Base-by-base conservation (phyloP, 257 asterid genomes). In the Solanum etuberosum region DNA sequence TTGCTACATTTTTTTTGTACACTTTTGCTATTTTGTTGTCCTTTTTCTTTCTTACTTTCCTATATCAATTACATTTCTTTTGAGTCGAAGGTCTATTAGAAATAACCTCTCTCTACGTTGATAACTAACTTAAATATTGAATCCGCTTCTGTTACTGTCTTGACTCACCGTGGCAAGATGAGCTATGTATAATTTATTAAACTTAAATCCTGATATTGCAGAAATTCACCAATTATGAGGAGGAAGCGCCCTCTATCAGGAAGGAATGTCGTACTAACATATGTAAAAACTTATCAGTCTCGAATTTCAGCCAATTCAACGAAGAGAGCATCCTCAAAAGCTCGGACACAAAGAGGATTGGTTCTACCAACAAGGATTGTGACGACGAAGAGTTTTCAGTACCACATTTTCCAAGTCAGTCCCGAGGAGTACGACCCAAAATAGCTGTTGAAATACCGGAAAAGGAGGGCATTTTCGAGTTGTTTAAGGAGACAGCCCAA, bases 391-490 rank as follows among this genome's bases (percentile, higher is more conserved):
- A 31, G 3, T 68, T 31, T 15, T 4, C 42, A 70, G 14, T 8
- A 16, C 77, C 42, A 70, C 42, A 70, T 70, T 31, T 70, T 32
- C 48, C 37, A 77, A 42, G n/a, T 2, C 13, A 77, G 68, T 89
- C 98, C 59, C 88, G 93, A 87, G 92, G 86, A 87, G 54, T 92
- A 34, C 92, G 90, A 35, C 89, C 93, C 9, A 95, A 94, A 81
- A 93, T 96, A 20, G 86, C 93, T 80, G 94, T 96, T 35, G 89
- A 93, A 87, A 96, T 96, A 57, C 98, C 97, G 3, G 88, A 77
- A 9, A 89, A 90, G 88, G 92, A 88, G 4, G 87, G 89, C 25
- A 70, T 72, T 78, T 46, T 71, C 0, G 93, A 95, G 93, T 32
- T 88, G 83, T 94, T 92, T 86, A 70, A 92, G 40, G 10, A 90